Evolutionary conservation across 192 early-diverging fungal genomes (phyloP).

Genomic region (Diversispora eburnea): DNA sequence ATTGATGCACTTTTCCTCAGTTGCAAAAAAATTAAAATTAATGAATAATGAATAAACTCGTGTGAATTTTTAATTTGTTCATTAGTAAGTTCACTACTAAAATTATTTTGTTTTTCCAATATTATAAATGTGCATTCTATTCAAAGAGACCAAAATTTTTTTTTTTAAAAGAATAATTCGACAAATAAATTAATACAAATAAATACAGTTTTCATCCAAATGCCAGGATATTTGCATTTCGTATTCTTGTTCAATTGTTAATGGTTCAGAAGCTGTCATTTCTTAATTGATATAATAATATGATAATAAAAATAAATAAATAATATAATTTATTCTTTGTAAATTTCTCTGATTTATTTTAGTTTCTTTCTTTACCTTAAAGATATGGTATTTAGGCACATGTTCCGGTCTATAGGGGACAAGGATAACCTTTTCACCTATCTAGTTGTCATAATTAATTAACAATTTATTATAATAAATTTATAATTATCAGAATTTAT

Average conservation of each 20-base stretch:
- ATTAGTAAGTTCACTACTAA: conserved; percentile 22
- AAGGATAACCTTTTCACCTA: conserved; percentile 60
- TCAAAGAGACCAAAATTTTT: not conserved
- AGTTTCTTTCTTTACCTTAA: conserved; percentile 48
- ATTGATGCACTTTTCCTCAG: conserved; percentile 35
- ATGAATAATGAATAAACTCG: conserved; percentile 2
- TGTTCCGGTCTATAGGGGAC: conserved; percentile 86
- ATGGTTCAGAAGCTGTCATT: conserved; percentile 93
- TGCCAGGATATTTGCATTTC: conserved; percentile 92
- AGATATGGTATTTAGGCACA: conserved; percentile 84
- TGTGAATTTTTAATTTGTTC: conserved; percentile 33
- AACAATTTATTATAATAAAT: too few species aligned
- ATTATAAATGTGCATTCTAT: conserved; percentile 75
- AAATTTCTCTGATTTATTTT: not conserved
- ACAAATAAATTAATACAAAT: conserved; percentile 2
- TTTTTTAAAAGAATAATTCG: not conserved
- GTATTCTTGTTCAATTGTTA: conserved; percentile 90
- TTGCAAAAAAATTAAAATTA: too few species aligned
- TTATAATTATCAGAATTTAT: too few species aligned
- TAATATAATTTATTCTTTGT: not conserved
- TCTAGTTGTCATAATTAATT: conserved; percentile 31
- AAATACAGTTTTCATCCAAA: conserved; percentile 71
- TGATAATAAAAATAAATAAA: not conserved
- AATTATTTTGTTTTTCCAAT: conserved; percentile 30
- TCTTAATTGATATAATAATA: conserved; percentile 41